A percentile compares a stretch with the other conserved stretches of the same genome.
Evolutionary conservation across 1,139 yeast genomes (phyloP).

Genomic region (Blastobotrys indianensis): DNA sequence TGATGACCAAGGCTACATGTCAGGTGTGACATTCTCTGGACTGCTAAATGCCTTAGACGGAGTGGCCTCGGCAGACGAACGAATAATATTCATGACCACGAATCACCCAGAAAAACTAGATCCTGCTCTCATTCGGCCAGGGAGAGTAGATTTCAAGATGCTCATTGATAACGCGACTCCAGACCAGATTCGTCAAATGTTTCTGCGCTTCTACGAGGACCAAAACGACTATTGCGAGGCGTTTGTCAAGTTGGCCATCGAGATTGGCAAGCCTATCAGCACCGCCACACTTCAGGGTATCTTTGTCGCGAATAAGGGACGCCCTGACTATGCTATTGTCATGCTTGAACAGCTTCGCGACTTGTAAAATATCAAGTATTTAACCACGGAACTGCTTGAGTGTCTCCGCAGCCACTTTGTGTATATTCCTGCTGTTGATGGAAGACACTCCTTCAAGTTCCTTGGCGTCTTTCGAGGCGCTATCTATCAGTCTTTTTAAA

Average conservation of each 20-base stretch:
- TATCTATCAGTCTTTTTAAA: slow-evolving; percentile 15
- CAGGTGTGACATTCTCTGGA: slow-evolving; percentile 95
- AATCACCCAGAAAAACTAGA: slow-evolving; percentile 93
- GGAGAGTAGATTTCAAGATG: slow-evolving; percentile 83
- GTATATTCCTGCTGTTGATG: slow-evolving; percentile 15
- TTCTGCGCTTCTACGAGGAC: slow-evolving; percentile 75
- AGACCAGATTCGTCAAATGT: slow-evolving; percentile 77
- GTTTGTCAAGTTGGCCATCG: slow-evolving; percentile 51
- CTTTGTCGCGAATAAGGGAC: slow-evolving; percentile 85
- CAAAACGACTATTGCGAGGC: slow-evolving; percentile 53
- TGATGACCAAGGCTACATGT: slow-evolving; percentile 57
- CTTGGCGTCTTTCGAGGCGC: slow-evolving; percentile 16
- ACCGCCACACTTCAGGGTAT: slow-evolving; percentile 96
- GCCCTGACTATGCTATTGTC: slow-evolving; percentile 68
- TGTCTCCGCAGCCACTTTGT: slow-evolving; percentile 15
- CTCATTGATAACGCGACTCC: slow-evolving; percentile 80
- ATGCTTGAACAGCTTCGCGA: slow-evolving; percentile 41
- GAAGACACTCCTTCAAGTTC: slow-evolving; percentile 12
- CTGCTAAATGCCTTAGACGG: slow-evolving; percentile 92
- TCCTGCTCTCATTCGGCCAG: slow-evolving; percentile 75
- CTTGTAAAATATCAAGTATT: background rate
- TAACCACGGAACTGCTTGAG: slow-evolving; percentile 21
- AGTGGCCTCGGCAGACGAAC: slow-evolving; percentile 97
- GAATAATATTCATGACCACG: slow-evolving; percentile 95
- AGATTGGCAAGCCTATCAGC: slow-evolving; percentile 57